phyloP scores from a whole-genome alignment of 2,329 filamentous ascomycete species.

The Dothiorella sarmentorum region DNA sequence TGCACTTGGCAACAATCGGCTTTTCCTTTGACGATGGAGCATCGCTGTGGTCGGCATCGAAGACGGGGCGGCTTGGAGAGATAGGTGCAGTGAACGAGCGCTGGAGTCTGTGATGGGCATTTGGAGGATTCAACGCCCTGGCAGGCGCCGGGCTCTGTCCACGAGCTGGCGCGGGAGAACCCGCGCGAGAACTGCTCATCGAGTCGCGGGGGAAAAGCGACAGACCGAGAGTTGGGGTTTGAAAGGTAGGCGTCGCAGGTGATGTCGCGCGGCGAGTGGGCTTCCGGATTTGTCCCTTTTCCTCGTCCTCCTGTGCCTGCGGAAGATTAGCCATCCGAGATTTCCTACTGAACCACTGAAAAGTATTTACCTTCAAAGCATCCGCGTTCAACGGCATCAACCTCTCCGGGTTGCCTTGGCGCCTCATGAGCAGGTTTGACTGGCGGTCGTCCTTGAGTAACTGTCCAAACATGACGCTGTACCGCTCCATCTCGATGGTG shows the following conservation, averaged over 20 bases:
- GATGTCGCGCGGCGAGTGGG: conserved; percentile 34
- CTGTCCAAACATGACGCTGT: conserved; percentile 88
- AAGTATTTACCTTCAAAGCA: conserved; percentile 30
- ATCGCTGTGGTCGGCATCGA: background rate
- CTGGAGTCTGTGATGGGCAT: conserved; percentile 4
- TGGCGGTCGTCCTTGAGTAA: conserved; percentile 54
- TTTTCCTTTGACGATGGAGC: background rate
- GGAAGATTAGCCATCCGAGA: background rate
- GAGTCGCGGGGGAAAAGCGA: conserved; percentile 14
- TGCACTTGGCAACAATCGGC: background rate
- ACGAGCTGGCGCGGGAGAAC: background rate
- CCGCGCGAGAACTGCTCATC: background rate
- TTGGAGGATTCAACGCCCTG: background rate
- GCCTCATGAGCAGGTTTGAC: conserved; percentile 33
- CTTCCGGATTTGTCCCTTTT: conserved; percentile 23
- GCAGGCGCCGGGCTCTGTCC: background rate
- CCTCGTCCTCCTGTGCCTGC: conserved; percentile 21
- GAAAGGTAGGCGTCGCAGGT: conserved; percentile 26
- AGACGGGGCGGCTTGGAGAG: background rate
- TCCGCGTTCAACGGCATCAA: conserved; percentile 33
- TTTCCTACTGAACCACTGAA: background rate
- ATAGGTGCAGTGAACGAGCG: conserved; percentile 3
- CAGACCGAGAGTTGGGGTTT: background rate
- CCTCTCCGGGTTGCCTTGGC: conserved; percentile 34
- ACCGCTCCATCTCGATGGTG: conserved; percentile 75